Conservation (phyloP, 1,284 basidiomycete genomes). For the Pseudozyma sp. region DNA sequence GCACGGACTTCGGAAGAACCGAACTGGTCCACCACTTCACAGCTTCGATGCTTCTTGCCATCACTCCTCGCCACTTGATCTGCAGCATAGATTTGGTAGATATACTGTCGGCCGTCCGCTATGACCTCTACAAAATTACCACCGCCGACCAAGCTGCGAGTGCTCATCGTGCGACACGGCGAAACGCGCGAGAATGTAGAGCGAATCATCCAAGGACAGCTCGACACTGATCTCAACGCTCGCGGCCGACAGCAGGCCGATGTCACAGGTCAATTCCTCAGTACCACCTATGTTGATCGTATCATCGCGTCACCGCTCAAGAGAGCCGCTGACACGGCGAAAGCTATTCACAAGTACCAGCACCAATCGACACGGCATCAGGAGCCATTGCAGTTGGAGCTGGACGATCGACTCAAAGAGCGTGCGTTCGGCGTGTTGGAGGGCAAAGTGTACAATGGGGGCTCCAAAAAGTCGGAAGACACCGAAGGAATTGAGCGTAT, state of each 20-base stretch:
- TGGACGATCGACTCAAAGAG: conserved; percentile 61
- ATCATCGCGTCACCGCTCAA: conserved; percentile 60
- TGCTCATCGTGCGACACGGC: conserved; percentile 64
- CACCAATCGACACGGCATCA: background rate
- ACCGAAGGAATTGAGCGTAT: conserved; percentile 61
- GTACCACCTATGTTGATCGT: conserved; percentile 47
- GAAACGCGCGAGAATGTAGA: conserved; percentile 65
- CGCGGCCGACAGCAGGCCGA: conserved; percentile 58
- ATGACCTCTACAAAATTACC: background rate
- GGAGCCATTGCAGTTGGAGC: conserved; percentile 16
- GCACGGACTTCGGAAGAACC: no score
- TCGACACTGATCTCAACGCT: conserved; percentile 63
- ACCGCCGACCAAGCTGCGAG: conserved; percentile 26
- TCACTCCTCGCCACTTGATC: no score
- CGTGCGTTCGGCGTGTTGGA: conserved; percentile 62
- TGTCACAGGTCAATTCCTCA: conserved; percentile 47
- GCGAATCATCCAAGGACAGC: conserved; percentile 66
- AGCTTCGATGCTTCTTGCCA: no score
- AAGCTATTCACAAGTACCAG: conserved; percentile 29
- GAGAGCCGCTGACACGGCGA: conserved; percentile 51
- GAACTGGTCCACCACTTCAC: no score
- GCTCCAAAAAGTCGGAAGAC: conserved; percentile 46
- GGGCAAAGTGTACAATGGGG: conserved; percentile 56
- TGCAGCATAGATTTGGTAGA: no score
- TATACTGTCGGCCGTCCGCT: no score